Evolutionary conservation across 192 early-diverging fungal species (phyloP).

Genomic region (Lobosporangium transversale): DNA sequence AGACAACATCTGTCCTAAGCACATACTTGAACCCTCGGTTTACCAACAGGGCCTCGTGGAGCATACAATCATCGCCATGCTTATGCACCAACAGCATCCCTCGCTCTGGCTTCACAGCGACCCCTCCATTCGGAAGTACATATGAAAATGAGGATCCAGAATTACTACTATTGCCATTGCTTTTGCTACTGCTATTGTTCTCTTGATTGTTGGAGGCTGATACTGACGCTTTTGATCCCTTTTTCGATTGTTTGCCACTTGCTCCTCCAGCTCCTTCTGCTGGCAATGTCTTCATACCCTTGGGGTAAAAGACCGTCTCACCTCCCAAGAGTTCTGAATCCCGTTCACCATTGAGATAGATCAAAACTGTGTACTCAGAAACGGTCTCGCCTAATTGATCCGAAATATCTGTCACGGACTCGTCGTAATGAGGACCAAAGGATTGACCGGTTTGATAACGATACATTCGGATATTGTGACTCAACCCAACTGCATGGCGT

Average conservation of each 20-base stretch:
- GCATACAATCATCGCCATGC: constrained; percentile 69
- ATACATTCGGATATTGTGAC: constrained; percentile 69
- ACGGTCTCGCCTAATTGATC: constrained; percentile 54
- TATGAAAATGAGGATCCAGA: constrained; percentile 61
- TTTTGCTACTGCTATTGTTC: neutral
- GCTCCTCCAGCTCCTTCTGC: neutral
- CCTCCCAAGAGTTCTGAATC: constrained; percentile 41
- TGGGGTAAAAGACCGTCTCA: constrained; percentile 42
- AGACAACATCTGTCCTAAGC: constrained; percentile 67
- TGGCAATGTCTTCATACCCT: constrained; percentile 20
- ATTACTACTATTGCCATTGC: neutral
- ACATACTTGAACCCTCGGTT: constrained; percentile 67
- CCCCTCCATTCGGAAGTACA: constrained; percentile 57
- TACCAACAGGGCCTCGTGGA: constrained; percentile 66
- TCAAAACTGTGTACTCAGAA: constrained; percentile 66
- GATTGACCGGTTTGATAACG: constrained; percentile 67
- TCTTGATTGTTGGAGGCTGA: neutral
- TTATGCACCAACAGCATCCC: constrained; percentile 68
- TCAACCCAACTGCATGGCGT: constrained; percentile 56
- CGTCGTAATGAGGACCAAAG: constrained; percentile 71
- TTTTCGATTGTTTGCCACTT: neutral
- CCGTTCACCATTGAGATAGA: constrained; percentile 64
- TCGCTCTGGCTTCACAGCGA: constrained; percentile 62
- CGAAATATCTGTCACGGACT: constrained; percentile 57
- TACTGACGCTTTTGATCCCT: neutral